Conservation (phyloP, 352 stramenopile genomes). For the Globisporangium paddicum region DNA sequence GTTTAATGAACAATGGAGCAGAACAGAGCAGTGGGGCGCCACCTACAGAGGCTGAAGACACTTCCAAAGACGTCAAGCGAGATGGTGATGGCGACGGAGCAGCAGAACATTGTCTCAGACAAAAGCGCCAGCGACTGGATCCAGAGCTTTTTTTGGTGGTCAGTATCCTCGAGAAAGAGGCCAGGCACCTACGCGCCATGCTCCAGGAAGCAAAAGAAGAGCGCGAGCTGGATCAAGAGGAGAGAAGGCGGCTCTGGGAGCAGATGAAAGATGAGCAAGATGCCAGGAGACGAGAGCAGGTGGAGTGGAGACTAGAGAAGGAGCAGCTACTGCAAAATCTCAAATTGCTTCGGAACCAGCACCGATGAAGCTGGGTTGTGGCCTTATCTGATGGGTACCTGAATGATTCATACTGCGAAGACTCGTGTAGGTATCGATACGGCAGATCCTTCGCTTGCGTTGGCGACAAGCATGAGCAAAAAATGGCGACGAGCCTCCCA, state of each 20-base stretch:
- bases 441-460: too few species aligned
- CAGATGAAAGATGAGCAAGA: slow-evolving; percentile 4
- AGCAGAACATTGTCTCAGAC: neutral
- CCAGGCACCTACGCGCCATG: neutral
- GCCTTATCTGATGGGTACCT: neutral
- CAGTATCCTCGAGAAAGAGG: neutral
- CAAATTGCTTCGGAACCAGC: neutral
- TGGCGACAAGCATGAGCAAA: too few species aligned
- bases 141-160: neutral
- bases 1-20: too few species aligned
- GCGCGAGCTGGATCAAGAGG: neutral
- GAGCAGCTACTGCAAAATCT: neutral
- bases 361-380: neutral
- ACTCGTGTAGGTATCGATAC: neutral
- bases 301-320: neutral
- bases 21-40: neutral
- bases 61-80: neutral
- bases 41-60: neutral
- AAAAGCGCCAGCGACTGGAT: neutral
- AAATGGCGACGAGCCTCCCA: too few species aligned
- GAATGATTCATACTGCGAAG: neutral
- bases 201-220: neutral
- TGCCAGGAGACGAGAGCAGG: neutral
- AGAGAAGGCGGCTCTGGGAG: neutral
- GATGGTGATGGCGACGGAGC: neutral